These are phyloP conservation scores for Malassezia caprae DNA, from an alignment of 1,284 basidiomycete genomes.

Conservation along the genomic window DNA sequence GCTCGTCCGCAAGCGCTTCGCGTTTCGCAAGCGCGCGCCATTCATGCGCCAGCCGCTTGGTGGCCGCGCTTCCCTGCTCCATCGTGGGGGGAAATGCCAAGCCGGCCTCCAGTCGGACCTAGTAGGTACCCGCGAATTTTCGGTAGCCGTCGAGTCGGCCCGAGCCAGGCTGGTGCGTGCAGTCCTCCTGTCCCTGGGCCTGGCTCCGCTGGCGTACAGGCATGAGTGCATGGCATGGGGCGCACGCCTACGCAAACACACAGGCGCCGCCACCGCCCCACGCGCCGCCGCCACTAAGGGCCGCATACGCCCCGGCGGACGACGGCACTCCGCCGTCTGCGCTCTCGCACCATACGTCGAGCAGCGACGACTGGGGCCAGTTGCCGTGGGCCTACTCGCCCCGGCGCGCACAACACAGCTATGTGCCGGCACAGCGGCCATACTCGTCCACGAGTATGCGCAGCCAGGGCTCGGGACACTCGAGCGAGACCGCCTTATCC, in stretches of 20 bases:
- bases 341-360: background rate
- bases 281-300: background rate
- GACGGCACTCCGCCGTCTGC: background rate
- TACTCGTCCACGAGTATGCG: conserved; percentile 10
- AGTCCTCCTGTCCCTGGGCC: background rate
- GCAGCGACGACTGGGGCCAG: background rate
- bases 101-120: background rate
- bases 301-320: background rate
- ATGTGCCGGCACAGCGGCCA: background rate
- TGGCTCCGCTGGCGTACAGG: background rate
- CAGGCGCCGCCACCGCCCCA: background rate
- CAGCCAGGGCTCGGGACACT: conserved; percentile 2
- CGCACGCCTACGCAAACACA: background rate
- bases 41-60: conserved; percentile 13
- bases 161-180: background rate
- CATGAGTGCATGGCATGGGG: background rate
- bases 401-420: background rate
- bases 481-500: background rate
- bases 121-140: background rate
- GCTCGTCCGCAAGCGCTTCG: background rate
- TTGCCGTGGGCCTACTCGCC: background rate
- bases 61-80: background rate
- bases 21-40: background rate
- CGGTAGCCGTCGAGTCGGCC: background rate
- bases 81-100: background rate